Evolutionary conservation across 2,329 filamentous ascomycete genomes (phyloP), one percentile per base, ranked within the genome.

Genomic region (Claviceps pusilla): DNA sequence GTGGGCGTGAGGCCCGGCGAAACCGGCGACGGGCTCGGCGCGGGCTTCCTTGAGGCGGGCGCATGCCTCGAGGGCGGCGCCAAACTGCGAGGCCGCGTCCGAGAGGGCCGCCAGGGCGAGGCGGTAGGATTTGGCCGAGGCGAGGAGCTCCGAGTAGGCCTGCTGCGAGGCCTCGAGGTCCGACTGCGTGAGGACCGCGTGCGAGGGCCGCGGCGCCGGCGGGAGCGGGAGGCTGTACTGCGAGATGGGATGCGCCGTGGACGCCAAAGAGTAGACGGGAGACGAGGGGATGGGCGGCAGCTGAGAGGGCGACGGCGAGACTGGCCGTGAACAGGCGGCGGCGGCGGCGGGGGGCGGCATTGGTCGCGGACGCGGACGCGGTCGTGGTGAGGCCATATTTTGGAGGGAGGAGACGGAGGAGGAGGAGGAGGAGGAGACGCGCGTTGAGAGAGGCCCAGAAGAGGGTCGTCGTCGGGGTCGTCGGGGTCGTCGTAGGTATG

Each of bases 1-100:
- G 62, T n/a, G 46, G 63, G 58, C 35, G 63, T 61, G 3, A 72
- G 45, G 67, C 19, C 19, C 19, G 19, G 19, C 19, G 19, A 19
- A 19, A 2, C 70, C 70, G 3, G 43, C 19, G 48, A 82, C 71
- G 50, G 75, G 71, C 59, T 83, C 80, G 53, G 80, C 78, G 52
- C 81, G 76, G 39, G 82, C 78, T 64, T 85, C 82, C 62, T 84
- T 85, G 37, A 84, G 70, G 14, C 82, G 76, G n/a, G 82, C 82
- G 66, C 82, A 86, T 57, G 80, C 68, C 69, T 86, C 82, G 56
- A 86, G 75, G 16, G 82, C 80, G 49, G 76, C 75, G 50, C 80
- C 82, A 63, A 86, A 85, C 37, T 76, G 71, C 0, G 80, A 83
- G 2, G 82, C 79, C 2, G 82, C 77, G 5, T 72, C 74, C 9